Evolutionary conservation across 2,329 filamentous ascomycete genomes (phyloP).

Genomic region (Trichoderma sp.): DNA sequence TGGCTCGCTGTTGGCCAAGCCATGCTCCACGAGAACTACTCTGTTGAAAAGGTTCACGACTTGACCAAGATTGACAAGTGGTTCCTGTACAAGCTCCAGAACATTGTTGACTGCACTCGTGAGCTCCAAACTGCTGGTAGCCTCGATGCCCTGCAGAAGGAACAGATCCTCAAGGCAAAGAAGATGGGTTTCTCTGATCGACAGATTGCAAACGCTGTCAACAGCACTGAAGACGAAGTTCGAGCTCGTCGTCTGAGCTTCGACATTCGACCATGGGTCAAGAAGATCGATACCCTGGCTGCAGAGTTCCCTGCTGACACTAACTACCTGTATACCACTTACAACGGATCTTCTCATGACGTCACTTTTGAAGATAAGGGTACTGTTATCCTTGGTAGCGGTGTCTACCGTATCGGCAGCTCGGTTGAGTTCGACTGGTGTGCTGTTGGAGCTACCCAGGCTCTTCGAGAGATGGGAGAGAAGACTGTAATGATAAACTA

Average conservation of each 20-base stretch:
- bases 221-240: slow-evolving; percentile 85
- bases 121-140: slow-evolving; percentile 83
- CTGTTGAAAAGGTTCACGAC: slow-evolving; percentile 87
- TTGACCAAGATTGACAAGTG: slow-evolving; percentile 99
- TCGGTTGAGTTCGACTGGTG: slow-evolving; percentile 99
- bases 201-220: slow-evolving; percentile 87
- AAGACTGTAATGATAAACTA: slow-evolving; percentile 97
- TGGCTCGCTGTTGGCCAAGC: slow-evolving; percentile 98
- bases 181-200: slow-evolving; percentile 97
- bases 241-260: slow-evolving; percentile 82
- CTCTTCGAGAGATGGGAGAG: slow-evolving; percentile 82
- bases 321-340: slow-evolving; percentile 97
- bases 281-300: slow-evolving; percentile 96
- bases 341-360: slow-evolving; percentile 93
- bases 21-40: slow-evolving; percentile 96
- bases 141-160: slow-evolving; percentile 82
- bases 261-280: slow-evolving; percentile 91
- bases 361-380: slow-evolving; percentile 93
- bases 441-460: slow-evolving; percentile 84
- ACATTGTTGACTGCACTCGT: slow-evolving; percentile 87
- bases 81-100: slow-evolving; percentile 98
- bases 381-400: slow-evolving; percentile 84
- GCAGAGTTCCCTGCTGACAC: slow-evolving; percentile 95
- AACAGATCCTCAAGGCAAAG: slow-evolving; percentile 88
- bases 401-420: slow-evolving; percentile 96